A percentile compares a stretch with the other conserved stretches of the same genome.
Evolutionary conservation across 202 grass and related monocot genomes (phyloP).

Genomic region (Setaria italica): DNA sequence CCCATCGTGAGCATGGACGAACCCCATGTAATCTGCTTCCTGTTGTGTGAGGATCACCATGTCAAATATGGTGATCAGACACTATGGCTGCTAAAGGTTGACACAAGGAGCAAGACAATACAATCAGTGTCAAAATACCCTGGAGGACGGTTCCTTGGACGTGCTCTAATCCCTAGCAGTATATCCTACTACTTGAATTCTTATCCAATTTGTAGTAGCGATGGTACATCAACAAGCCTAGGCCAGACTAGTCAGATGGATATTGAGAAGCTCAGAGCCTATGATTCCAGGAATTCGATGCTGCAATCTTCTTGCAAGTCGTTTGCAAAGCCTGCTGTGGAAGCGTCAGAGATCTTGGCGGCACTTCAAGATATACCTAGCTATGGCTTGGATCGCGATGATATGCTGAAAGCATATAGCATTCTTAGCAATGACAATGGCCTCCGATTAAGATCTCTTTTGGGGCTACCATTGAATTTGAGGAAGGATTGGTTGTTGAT

Average conservation of each 20-base stretch:
- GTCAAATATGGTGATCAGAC: fast-evolving
- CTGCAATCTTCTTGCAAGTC: too few species aligned
- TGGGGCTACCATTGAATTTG: neutral
- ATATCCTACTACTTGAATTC: neutral
- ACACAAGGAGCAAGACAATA: neutral
- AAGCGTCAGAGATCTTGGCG: too few species aligned
- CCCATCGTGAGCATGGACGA: neutral
- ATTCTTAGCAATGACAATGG: neutral
- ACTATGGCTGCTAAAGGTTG: fast-evolving
- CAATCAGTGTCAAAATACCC: neutral
- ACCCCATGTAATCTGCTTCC: neutral
- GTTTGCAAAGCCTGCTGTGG: too few species aligned
- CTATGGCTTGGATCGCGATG: too few species aligned
- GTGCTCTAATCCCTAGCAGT: neutral
- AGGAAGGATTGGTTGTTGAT: neutral
- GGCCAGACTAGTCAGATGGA: too few species aligned
- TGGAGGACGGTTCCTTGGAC: too few species aligned
- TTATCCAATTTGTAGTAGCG: too few species aligned
- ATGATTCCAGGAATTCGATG: too few species aligned
- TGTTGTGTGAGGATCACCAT: neutral
- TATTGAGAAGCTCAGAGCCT: too few species aligned
- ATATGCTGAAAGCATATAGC: too few species aligned
- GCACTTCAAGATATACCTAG: too few species aligned
- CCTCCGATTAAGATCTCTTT: neutral
- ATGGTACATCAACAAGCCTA: too few species aligned